Evolutionary conservation across 495 filamentous ascomycete species (phyloP).

Genomic region (Neurospora sp.): DNA sequence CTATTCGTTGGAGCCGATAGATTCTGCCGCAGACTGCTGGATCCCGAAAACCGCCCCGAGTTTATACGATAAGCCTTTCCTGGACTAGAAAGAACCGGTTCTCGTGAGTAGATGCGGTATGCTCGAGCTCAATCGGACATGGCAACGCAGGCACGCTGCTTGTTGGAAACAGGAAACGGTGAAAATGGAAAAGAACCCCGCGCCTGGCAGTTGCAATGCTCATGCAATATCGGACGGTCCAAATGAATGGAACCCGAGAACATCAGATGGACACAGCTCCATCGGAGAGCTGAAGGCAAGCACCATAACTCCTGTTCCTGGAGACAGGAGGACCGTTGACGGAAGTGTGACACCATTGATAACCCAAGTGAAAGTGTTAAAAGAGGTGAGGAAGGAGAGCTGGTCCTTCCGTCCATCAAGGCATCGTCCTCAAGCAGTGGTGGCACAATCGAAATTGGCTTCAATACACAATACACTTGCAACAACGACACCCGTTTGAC

Average conservation of each 20-base stretch:
- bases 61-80: too few species aligned
- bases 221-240: not conserved
- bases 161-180: not conserved
- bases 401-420: not conserved
- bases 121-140: not conserved
- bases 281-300: not conserved
- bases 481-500: not conserved
- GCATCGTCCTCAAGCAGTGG: not conserved
- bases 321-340: not conserved
- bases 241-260: not conserved
- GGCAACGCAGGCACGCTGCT: not conserved
- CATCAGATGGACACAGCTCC: not conserved
- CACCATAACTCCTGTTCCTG: not conserved
- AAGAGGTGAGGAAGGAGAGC: not conserved
- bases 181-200: not conserved
- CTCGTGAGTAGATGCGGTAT: too few species aligned
- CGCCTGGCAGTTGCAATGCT: not conserved
- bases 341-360: not conserved
- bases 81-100: too few species aligned
- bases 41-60: too few species aligned
- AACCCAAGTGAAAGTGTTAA: not conserved
- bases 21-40: too few species aligned
- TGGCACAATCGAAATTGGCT: not conserved
- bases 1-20: too few species aligned
- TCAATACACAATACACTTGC: not conserved